Evolutionary conservation across 768 basidiomycete species (phyloP), one percentile per base, ranked within the genome.

Genomic region (Termitomyces bulborhizus): DNA sequence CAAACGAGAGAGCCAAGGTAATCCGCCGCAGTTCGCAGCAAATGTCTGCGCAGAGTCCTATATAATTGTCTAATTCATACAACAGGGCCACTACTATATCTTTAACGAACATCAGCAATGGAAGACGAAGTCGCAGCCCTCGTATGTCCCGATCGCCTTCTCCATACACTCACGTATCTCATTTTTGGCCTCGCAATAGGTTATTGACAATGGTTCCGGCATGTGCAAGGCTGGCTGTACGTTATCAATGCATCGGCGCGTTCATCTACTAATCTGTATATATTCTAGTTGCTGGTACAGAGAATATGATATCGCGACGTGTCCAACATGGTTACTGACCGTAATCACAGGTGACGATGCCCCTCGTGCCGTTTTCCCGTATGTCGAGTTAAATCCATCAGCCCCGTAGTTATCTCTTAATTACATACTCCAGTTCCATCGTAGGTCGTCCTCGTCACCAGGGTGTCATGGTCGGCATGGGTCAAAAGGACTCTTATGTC

Each of bases 201-300:
- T 91, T 73, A 88, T 90, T 70, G 88, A 93, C 74, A 91, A 91
- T 73, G 93, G 92, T 69, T 98, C 95, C 69, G 96, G 95, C 76
- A 98, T 98, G 95, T 98, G 95, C 88, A 98, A 98, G 80, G 96
- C 96, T 84, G 96, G 97, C 76, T 93, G 90, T 92, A 71, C 65
- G 88, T 86, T 39, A 60, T 62, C 63, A 54, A 27, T 32, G 49
- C 55, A 57, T 56, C 51, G 50, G 58, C 47, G 58, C 48, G 39
- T 26, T 24, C 34, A 31, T 42, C 46, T 62, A 67, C 60, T 66
- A 46, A 64, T 54, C 36, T 58, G 46, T 53, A 21, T 45, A 46
- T 51, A 61, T 42, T 62, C 55, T 63, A 87, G 85, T 86, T 73
- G 83, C 85, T 78, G 86, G 84, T 84, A 77, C 66, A 59, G 55